phyloP scores from a whole-genome alignment of 805 yeast species.

The Starmerella sp. region DNA sequence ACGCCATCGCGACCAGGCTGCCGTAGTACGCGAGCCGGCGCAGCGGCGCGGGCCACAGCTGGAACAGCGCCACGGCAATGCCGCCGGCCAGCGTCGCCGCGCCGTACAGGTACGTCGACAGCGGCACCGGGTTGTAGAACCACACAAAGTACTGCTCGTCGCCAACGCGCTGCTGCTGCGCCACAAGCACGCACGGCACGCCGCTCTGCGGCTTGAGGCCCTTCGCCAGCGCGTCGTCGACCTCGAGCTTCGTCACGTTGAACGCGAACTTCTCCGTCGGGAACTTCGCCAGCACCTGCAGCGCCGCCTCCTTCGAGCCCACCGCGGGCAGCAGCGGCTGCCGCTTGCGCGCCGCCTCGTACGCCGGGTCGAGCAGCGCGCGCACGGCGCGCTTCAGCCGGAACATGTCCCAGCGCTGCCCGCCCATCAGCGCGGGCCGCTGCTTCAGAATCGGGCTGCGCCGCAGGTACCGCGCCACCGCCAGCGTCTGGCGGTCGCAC shows the following conservation, averaged over 20 bases:
- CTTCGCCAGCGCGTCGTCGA: constrained; percentile 44
- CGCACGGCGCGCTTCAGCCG: constrained; percentile 69
- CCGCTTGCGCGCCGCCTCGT: constrained; percentile 34
- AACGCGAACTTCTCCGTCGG: constrained; percentile 63
- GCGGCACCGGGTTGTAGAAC: constrained; percentile 65
- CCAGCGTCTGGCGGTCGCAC: constrained; percentile 46
- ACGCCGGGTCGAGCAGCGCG: constrained; percentile 65
- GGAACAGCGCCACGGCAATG: constrained; percentile 62
- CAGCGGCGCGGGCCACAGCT: constrained; percentile 89
- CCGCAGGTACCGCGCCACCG: constrained; percentile 62
- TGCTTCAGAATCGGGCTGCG: constrained; percentile 59
- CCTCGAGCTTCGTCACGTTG: constrained; percentile 65
- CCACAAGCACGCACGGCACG: constrained; percentile 33
- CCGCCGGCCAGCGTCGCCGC: constrained; percentile 44
- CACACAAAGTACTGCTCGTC: constrained; percentile 60
- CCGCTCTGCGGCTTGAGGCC: constrained; percentile 62
- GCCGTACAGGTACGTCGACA: constrained; percentile 45
- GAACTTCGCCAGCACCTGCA: constrained; percentile 50
- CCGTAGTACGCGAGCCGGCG: constrained; percentile 84
- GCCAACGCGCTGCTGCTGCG: constrained; percentile 32
- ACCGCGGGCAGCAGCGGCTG: constrained; percentile 42
- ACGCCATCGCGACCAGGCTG: constrained; percentile 62
- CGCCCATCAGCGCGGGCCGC: constrained; percentile 67
- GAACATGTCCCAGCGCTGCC: constrained; percentile 69
- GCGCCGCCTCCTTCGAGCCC: constrained; percentile 43